Conservation (phyloP, 2,329 filamentous ascomycete genomes). For the Coniosporium tulheliwenetii region DNA sequence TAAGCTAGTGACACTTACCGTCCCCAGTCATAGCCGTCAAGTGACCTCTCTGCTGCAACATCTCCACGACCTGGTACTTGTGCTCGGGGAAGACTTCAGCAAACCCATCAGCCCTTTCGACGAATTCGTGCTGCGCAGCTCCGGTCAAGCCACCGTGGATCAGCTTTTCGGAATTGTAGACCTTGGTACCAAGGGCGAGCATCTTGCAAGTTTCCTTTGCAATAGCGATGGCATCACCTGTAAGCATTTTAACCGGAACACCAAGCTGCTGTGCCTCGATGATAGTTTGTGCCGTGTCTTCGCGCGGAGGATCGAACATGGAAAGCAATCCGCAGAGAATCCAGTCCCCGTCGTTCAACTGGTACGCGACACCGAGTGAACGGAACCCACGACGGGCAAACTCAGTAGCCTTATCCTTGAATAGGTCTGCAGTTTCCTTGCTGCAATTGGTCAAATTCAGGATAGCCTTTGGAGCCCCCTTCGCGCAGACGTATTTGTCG, state of each 20-base stretch:
- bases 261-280: conserved; percentile 61
- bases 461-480: conserved; percentile 65
- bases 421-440: conserved; percentile 47
- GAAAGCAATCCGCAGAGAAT: conserved; percentile 61
- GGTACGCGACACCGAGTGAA: conserved; percentile 62
- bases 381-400: conserved; percentile 70
- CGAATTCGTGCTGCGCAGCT: conserved; percentile 59
- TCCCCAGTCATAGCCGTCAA: conserved; percentile 65
- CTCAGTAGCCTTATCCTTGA: conserved; percentile 58
- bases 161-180: conserved; percentile 66
- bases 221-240: conserved; percentile 65
- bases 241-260: conserved; percentile 69
- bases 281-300: conserved; percentile 66
- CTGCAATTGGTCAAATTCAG: conserved; percentile 53
- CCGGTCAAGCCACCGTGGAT: conserved; percentile 62
- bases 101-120: conserved; percentile 60
- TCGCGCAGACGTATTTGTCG: conserved; percentile 57
- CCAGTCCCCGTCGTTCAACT: conserved; percentile 63
- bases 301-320: conserved; percentile 68
- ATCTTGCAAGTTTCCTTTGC: conserved; percentile 74
- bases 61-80: conserved; percentile 63
- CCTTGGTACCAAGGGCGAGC: conserved; percentile 63
- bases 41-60: conserved; percentile 58
- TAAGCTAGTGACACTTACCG: conserved; percentile 20
- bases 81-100: conserved; percentile 62